Percentiles rank a stretch among this genome's conserved stretches.
phyloP scores from a whole-genome alignment of 2,329 filamentous ascomycete species.

The Fusarium chuoi region DNA sequence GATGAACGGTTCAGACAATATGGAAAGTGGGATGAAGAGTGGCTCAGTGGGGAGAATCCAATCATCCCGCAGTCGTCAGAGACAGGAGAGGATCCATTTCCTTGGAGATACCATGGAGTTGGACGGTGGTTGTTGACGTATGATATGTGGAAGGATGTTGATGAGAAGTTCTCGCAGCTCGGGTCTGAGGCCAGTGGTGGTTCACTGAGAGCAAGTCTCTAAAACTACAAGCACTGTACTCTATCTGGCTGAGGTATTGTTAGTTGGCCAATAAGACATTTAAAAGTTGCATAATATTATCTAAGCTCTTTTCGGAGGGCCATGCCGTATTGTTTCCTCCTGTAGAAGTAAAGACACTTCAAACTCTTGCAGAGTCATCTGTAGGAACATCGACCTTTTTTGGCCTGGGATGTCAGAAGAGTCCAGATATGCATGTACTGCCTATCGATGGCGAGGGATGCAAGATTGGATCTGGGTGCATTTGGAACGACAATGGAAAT shows the following conservation, averaged over 20 bases:
- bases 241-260: rapidly evolving
- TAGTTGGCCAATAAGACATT: background rate
- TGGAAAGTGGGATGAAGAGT: background rate
- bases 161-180: constrained; percentile 44
- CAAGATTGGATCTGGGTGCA: too few relatives aligned
- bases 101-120: constrained; percentile 54
- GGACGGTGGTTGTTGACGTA: constrained; percentile 54
- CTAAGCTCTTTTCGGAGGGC: rapidly evolving
- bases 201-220: background rate
- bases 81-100: constrained; percentile 54
- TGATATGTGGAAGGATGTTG: constrained; percentile 52
- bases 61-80: constrained; percentile 39
- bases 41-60: background rate
- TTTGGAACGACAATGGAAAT: rapidly evolving
- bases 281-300: rapidly evolving
- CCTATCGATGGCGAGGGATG: rapidly evolving
- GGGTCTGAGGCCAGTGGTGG: too few relatives aligned
- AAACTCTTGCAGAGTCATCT: background rate
- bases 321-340: rapidly evolving
- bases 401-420: background rate
- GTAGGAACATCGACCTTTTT: background rate
- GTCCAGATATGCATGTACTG: background rate
- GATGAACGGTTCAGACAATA: background rate
- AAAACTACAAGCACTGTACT: background rate
- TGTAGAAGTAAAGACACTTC: background rate